These are phyloP conservation scores for Neofusicoccum sp. DNA, from an alignment of 2,329 filamentous ascomycete genomes.

Conservation along the genomic window DNA sequence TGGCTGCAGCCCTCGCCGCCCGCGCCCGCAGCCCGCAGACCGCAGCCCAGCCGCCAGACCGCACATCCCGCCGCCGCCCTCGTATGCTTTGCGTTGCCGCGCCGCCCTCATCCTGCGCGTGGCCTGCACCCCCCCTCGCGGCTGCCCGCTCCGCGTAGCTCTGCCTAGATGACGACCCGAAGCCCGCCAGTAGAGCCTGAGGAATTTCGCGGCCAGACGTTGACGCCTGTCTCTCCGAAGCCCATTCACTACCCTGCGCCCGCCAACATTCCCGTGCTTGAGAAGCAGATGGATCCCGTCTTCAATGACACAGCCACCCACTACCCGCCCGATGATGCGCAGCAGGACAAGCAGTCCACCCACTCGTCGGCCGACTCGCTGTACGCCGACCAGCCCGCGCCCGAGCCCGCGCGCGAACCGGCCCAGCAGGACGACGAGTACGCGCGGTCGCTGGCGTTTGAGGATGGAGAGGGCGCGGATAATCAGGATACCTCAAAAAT, in stretches of 20 bases:
- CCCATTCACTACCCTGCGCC: conserved; percentile 69
- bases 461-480: conserved; percentile 31
- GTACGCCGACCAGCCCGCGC: conserved; percentile 33
- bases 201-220: conserved; percentile 65
- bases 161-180: conserved; percentile 57
- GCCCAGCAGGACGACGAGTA: conserved; percentile 28
- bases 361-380: conserved; percentile 32
- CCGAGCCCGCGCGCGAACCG: conserved; percentile 28
- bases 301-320: conserved; percentile 69
- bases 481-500: conserved; percentile 43
- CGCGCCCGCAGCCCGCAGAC: background rate
- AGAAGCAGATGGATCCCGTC: conserved; percentile 71
- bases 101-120: conserved; percentile 3
- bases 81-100: conserved; percentile 34
- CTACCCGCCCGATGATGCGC: conserved; percentile 45
- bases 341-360: conserved; percentile 35
- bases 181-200: conserved; percentile 57
- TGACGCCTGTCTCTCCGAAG: conserved; percentile 72
- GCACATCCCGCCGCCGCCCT: conserved; percentile 22
- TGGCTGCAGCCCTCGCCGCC: conserved; percentile 3
- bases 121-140: conserved; percentile 23
- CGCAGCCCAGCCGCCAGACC: conserved; percentile 21
- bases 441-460: conserved; percentile 32
- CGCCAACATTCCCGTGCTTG: conserved; percentile 68
- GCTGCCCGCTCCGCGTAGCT: conserved; percentile 30